phyloP scores from a whole-genome alignment of 768 basidiomycete genomes.

The Pisolithus marmoratus region DNA sequence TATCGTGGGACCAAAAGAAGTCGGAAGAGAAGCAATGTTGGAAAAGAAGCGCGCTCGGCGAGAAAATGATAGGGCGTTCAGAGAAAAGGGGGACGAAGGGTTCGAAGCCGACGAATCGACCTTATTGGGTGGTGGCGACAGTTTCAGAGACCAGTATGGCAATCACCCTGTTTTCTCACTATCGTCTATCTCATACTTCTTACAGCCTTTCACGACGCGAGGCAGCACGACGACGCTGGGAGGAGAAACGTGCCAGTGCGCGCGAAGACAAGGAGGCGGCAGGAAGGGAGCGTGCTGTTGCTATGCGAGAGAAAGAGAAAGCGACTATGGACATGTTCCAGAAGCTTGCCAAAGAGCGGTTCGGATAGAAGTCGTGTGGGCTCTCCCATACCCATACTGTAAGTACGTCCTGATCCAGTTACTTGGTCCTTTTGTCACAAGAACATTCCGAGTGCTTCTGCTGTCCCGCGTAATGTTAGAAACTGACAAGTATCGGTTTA shows the following conservation, averaged over 20 bases:
- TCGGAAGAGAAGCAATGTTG: slow-evolving; percentile 78
- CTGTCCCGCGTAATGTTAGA: too few species aligned
- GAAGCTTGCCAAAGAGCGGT: slow-evolving; percentile 81
- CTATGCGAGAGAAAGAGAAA: slow-evolving; percentile 74
- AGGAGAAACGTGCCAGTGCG: slow-evolving; percentile 40
- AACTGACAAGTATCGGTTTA: too few species aligned
- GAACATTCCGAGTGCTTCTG: not conserved
- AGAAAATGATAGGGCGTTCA: slow-evolving; percentile 63
- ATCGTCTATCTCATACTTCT: slow-evolving; percentile 5
- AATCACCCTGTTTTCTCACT: not conserved
- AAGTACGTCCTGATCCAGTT: too few species aligned
- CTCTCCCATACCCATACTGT: too few species aligned
- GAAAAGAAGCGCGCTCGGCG: slow-evolving; percentile 79
- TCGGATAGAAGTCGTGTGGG: slow-evolving; percentile 45
- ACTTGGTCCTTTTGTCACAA: too few species aligned
- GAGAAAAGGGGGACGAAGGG: slow-evolving; percentile 70
- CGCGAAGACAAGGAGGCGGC: slow-evolving; percentile 48
- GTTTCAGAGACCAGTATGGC: slow-evolving; percentile 72
- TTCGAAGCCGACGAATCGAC: slow-evolving; percentile 74
- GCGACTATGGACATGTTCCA: slow-evolving; percentile 98
- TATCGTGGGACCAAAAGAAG: slow-evolving; percentile 70
- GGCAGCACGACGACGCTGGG: slow-evolving; percentile 55
- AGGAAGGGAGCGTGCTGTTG: slow-evolving; percentile 55
- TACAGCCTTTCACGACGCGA: slow-evolving; percentile 69
- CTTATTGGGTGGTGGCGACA: slow-evolving; percentile 77